A percentile compares a stretch with the other conserved stretches of the same genome.
These are phyloP conservation scores for Tetracentron sinense DNA, from an alignment of 164 flowering plant species.

Conservation along the genomic window DNA sequence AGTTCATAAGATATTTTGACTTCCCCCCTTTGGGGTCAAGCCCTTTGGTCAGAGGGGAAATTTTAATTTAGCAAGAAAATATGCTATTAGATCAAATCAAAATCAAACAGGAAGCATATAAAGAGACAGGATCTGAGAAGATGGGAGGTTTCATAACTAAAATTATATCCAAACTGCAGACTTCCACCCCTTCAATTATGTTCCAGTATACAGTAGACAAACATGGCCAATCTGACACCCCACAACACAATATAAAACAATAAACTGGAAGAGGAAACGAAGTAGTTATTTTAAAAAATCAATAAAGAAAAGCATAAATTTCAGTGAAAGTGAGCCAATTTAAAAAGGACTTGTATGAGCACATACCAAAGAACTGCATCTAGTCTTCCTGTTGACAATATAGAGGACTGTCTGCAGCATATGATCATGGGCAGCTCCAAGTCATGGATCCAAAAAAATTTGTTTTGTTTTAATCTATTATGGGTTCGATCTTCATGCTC, in stretches of 20 bases:
- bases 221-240: constrained; percentile 55
- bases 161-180: constrained; percentile 29
- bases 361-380: constrained; percentile 27
- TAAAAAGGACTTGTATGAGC: constrained; percentile 23
- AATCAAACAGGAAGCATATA: not conserved
- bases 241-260: constrained; percentile 24
- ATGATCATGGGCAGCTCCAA: constrained; percentile 42
- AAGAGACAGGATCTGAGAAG: constrained; percentile 10
- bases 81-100: no score
- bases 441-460: constrained; percentile 19
- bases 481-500: not conserved
- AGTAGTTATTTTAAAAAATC: not conserved
- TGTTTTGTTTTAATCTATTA: constrained; percentile 10
- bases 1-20: no score
- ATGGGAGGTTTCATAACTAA: constrained; percentile 9
- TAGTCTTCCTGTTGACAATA: constrained; percentile 17
- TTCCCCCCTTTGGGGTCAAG: no score
- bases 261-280: not conserved
- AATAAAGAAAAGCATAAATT: constrained; percentile 22
- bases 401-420: constrained; percentile 20
- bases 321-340: constrained; percentile 33
- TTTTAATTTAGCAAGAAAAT: no score
- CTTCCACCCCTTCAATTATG: constrained; percentile 25
- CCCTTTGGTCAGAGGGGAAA: no score
- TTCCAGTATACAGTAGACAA: constrained; percentile 21